Evolutionary conservation across 1,284 basidiomycete species (phyloP).

Genomic region (Fomitopsis schrenkii): DNA sequence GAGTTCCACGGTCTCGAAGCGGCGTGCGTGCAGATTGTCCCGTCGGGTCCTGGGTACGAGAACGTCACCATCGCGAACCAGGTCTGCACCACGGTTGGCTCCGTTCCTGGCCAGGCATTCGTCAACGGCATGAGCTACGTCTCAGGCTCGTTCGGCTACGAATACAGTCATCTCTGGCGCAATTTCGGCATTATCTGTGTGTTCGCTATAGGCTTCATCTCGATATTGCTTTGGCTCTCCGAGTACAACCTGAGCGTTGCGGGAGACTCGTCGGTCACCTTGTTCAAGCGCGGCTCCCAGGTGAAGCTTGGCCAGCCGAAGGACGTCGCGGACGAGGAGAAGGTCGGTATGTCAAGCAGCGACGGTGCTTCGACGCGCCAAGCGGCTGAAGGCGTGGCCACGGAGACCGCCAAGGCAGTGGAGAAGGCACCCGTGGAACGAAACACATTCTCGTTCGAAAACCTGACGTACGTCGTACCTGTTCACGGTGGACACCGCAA

Average conservation of each 20-base stretch:
- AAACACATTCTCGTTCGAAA: conserved; percentile 62
- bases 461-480: conserved; percentile 59
- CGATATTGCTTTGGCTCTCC: conserved; percentile 49
- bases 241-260: conserved; percentile 37
- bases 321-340: conserved; percentile 25
- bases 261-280: conserved; percentile 28
- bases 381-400: neutral
- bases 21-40: conserved; percentile 38
- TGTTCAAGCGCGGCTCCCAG: conserved; percentile 41
- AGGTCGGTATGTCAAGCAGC: conserved; percentile 4
- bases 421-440: conserved; percentile 24
- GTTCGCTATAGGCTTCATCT: conserved; percentile 46
- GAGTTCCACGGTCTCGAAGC: conserved; percentile 48
- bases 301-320: conserved; percentile 7
- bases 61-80: conserved; percentile 47
- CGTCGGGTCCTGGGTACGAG: conserved; percentile 50
- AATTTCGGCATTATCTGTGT: conserved; percentile 54
- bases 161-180: conserved; percentile 61
- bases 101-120: conserved; percentile 38
- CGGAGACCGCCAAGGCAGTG: conserved; percentile 13
- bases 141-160: conserved; percentile 57
- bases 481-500: conserved; percentile 52
- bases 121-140: conserved; percentile 57
- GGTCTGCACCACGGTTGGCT: conserved; percentile 58
- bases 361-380: conserved; percentile 2